Evolutionary conservation across 2,329 filamentous ascomycete genomes (phyloP).

Genomic region (Cladosporium sp.): DNA sequence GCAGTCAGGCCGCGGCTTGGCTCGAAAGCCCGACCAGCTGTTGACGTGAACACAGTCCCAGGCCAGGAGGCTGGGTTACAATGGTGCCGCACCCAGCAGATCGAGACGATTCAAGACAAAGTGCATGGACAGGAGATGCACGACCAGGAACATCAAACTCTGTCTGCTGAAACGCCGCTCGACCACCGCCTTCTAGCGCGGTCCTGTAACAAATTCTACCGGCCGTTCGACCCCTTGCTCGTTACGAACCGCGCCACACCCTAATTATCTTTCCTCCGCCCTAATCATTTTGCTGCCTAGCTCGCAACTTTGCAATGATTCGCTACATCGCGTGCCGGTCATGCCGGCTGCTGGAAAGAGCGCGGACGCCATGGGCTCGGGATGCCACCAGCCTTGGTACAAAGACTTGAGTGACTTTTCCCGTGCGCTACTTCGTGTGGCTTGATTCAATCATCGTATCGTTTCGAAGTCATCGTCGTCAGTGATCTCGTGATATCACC

Average conservation of each 20-base stretch:
- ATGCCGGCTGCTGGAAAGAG: neutral
- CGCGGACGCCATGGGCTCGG: constrained; percentile 4
- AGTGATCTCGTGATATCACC: too few species aligned
- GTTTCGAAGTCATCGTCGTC: too few species aligned
- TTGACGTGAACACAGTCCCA: neutral
- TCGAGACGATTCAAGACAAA: neutral
- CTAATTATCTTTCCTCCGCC: neutral
- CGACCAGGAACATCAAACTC: neutral
- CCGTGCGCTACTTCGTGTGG: too few species aligned
- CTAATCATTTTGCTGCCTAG: neutral
- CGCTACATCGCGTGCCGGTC: neutral
- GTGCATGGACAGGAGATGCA: neutral
- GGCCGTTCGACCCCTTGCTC: constrained; percentile 4
- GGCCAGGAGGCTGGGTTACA: neutral
- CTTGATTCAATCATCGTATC: too few species aligned
- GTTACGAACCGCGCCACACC: neutral
- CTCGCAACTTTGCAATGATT: constrained; percentile 1
- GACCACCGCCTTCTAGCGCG: constrained; percentile 9
- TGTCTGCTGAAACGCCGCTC: constrained; percentile 2
- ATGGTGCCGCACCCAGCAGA: constrained; percentile 2
- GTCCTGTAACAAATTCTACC: constrained; percentile 6
- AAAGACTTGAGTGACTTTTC: too few species aligned
- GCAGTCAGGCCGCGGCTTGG: too few species aligned
- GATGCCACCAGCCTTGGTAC: too few species aligned
- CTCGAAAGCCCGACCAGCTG: too few species aligned